Evolutionary conservation across 192 early-diverging fungal genomes (phyloP), one percentile per base, ranked within the genome.

Genomic region (Backusella tuberculispora): DNA sequence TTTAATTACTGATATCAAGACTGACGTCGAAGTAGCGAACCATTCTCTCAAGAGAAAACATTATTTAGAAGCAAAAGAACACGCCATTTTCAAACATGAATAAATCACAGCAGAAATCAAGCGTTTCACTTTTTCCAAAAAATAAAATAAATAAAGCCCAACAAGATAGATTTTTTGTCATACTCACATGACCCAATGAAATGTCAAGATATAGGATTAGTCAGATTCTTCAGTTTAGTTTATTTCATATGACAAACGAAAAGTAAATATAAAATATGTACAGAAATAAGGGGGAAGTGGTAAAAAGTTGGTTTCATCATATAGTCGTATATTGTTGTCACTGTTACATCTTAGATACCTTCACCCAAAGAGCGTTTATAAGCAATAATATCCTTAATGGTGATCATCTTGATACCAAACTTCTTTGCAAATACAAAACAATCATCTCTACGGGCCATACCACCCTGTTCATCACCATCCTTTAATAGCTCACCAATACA

Each of bases 361-460:
- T 7, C 53, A 60, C 53, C 77, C 50, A 70, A 46, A 45, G 40
- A 50, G 46, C 72, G 50, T 79, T 73, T 67, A 81, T 97, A 98
- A 73, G 88, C 83, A 50, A 92, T 90, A 8, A 99, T 82, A 72
- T 96, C 94, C 53, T 86, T 91, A 69, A 99, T 98, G 0, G 94
- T 96, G 60, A 99, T 92, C 72, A 99, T 72, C 83, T 90, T 95
- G 56, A 99, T 84, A 4, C 88, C 87, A 74, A 93, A 95, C 81
- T 93, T 87, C 69, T 88, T 90, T n/a, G 95, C 92, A 88, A 99
- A 96, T 14, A 71, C 80, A 50, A 85, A 83, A 66, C 97, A 93
- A 79, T 99, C 97, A 79, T 98, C 96, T 19, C 97, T 81, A 21
- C 98, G 87, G 47, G 97, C 97, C 96, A 99, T 98, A 1, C 85